Conservation (phyloP, 331 rosid species). For the Arachis monticola region DNA sequence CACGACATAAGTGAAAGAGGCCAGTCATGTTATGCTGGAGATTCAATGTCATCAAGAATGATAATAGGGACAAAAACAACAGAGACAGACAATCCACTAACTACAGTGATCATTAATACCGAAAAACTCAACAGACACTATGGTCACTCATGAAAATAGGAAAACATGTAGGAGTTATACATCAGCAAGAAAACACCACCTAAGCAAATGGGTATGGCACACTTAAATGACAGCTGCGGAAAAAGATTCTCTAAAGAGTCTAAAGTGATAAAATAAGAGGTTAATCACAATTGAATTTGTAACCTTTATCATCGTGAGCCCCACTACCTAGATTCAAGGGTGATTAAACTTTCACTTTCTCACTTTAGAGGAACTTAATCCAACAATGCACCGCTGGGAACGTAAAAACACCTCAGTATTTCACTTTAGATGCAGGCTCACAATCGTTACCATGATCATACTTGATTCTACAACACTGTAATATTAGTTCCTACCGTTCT, state of each 20-base stretch:
- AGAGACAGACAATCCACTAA: constrained; percentile 6
- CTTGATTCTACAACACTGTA: constrained; percentile 1
- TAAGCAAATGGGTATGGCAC: neutral
- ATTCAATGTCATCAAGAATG: neutral
- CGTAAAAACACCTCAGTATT: too few species aligned
- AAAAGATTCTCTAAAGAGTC: too few species aligned
- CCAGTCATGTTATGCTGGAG: constrained; percentile 18
- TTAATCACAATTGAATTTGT: neutral
- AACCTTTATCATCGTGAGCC: too few species aligned
- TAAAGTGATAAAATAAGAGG: too few species aligned
- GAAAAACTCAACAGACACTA: neutral
- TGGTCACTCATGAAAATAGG: constrained; percentile 11
- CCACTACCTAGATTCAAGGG: too few species aligned
- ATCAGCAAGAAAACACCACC: constrained; percentile 17
- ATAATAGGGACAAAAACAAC: neutral
- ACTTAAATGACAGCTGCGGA: neutral
- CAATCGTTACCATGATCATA: neutral
- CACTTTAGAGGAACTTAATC: too few species aligned
- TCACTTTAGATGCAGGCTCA: too few species aligned
- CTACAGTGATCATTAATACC: neutral
- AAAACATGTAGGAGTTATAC: neutral
- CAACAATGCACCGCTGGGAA: too few species aligned
- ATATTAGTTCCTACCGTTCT: neutral
- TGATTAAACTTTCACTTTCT: too few species aligned
- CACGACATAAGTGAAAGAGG: constrained; percentile 6